These are phyloP conservation scores for Fonsecaea erecta DNA, from an alignment of 2,329 filamentous ascomycete genomes.

Conservation along the genomic window DNA sequence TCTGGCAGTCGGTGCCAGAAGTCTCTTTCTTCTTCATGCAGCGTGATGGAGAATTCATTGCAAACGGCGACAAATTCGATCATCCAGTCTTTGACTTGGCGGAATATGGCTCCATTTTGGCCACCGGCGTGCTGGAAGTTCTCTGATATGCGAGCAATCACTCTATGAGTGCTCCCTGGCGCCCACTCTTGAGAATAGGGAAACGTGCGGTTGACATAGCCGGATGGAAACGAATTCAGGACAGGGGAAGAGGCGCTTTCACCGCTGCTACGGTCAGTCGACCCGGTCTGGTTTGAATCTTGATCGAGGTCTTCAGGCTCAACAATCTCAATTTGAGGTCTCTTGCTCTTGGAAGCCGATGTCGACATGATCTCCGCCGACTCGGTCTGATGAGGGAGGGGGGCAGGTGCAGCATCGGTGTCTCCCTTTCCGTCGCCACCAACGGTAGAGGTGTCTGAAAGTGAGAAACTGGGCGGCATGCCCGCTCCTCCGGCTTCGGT, in stretches of 20 bases:
- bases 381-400: constrained; percentile 17
- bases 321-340: constrained; percentile 56
- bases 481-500: constrained; percentile 5
- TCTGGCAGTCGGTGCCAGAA: constrained; percentile 53
- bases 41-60: constrained; percentile 43
- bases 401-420: neutral
- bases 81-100: constrained; percentile 50
- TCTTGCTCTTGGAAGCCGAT: constrained; percentile 50
- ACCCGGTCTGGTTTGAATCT: constrained; percentile 51
- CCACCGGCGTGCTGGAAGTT: constrained; percentile 27
- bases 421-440: constrained; percentile 18
- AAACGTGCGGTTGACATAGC: constrained; percentile 34
- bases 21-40: constrained; percentile 47
- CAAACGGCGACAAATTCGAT: constrained; percentile 44
- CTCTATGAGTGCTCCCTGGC: constrained; percentile 29
- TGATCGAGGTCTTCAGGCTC: constrained; percentile 56
- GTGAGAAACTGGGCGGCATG: constrained; percentile 16
- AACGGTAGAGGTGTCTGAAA: constrained; percentile 10
- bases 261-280: constrained; percentile 46
- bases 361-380: constrained; percentile 45
- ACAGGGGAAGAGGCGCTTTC: neutral
- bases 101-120: constrained; percentile 39
- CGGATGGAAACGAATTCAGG: constrained; percentile 16
- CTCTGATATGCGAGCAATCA: constrained; percentile 26
- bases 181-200: constrained; percentile 25